Conservation (phyloP, 768 basidiomycete species). For the Hypholoma sublateritium region DNA sequence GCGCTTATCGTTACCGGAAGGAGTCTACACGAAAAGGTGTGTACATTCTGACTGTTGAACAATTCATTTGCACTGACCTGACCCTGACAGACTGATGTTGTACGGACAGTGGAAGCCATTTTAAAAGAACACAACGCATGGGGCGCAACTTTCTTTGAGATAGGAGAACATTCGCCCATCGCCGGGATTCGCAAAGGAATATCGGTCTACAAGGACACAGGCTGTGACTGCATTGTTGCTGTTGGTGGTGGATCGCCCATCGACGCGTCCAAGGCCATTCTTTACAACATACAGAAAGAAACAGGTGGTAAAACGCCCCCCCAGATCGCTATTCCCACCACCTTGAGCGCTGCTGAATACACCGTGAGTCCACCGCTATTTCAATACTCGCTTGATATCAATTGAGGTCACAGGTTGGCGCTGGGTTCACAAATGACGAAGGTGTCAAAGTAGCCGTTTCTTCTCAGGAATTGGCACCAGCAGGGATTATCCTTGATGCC, state of each 20-base stretch:
- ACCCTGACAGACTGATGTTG: conserved; percentile 53
- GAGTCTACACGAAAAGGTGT: conserved; percentile 64
- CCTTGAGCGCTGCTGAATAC: conserved; percentile 78
- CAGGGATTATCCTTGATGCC: conserved; percentile 76
- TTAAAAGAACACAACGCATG: conserved; percentile 58
- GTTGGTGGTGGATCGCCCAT: conserved; percentile 82
- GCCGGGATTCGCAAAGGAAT: conserved; percentile 61
- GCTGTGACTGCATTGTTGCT: conserved; percentile 68
- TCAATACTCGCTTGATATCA: not conserved
- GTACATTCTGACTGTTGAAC: conserved; percentile 2
- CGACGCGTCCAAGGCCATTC: conserved; percentile 74
- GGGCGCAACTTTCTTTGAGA: conserved; percentile 69
- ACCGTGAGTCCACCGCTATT: conserved; percentile 38
- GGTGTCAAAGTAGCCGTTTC: conserved; percentile 63
- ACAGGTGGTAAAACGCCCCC: conserved; percentile 48
- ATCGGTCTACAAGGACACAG: conserved; percentile 50
- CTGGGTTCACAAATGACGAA: conserved; percentile 70
- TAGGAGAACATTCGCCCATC: conserved; percentile 72
- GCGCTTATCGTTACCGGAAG: conserved; percentile 74
- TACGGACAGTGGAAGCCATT: conserved; percentile 53
- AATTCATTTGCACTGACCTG: not conserved
- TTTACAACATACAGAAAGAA: conserved; percentile 61
- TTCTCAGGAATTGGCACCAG: conserved; percentile 60
- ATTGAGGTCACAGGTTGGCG: conserved; percentile 45
- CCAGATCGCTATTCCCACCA: conserved; percentile 83